Evolutionary conservation across 179 eudicot species (phyloP).

Genomic region (Heliamphora pulchella): DNA sequence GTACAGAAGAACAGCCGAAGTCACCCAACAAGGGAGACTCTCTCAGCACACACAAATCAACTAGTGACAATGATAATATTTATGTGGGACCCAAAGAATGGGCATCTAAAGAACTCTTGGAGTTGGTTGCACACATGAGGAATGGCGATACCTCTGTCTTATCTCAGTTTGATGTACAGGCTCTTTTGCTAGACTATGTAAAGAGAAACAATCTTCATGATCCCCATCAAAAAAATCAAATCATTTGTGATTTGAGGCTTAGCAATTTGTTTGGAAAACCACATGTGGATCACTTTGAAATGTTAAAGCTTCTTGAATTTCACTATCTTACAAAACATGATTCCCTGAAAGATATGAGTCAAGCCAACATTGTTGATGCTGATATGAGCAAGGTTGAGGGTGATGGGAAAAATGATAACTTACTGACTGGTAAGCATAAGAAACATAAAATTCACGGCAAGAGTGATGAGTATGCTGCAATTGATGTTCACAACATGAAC

Average conservation of each 20-base stretch:
- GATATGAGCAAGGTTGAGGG: slow-evolving; percentile 30
- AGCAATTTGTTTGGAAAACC: slow-evolving; percentile 62
- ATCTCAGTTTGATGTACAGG: slow-evolving; percentile 73
- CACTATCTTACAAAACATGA: slow-evolving; percentile 55
- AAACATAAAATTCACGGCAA: slow-evolving; percentile 45
- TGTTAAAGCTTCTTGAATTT: slow-evolving; percentile 80
- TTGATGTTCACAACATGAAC: slow-evolving; percentile 77
- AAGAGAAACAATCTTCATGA: slow-evolving; percentile 77
- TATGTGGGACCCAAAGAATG: slow-evolving; percentile 38
- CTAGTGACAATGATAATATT: slow-evolving; percentile 21
- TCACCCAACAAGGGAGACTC: slow-evolving; percentile 23
- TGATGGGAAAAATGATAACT: slow-evolving; percentile 39
- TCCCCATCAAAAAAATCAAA: slow-evolving; percentile 63
- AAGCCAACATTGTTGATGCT: slow-evolving; percentile 26
- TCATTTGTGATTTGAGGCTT: slow-evolving; percentile 77
- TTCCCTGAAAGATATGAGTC: slow-evolving; percentile 19
- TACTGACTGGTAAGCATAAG: slow-evolving; percentile 33
- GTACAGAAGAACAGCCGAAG: slow-evolving; percentile 36
- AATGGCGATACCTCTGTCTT: slow-evolving; percentile 62
- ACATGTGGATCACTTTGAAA: slow-evolving; percentile 76
- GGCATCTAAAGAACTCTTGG: slow-evolving; percentile 82
- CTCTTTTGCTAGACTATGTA: slow-evolving; percentile 63
- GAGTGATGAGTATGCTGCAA: slow-evolving; percentile 77
- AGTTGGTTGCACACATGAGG: slow-evolving; percentile 77
- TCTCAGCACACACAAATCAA: slow-evolving; percentile 16